Percentiles rank a stretch among this genome's conserved stretches.
These are phyloP conservation scores for Myxozyma sirexii DNA, from an alignment of 805 yeast genomes.

Conservation along the genomic window DNA sequence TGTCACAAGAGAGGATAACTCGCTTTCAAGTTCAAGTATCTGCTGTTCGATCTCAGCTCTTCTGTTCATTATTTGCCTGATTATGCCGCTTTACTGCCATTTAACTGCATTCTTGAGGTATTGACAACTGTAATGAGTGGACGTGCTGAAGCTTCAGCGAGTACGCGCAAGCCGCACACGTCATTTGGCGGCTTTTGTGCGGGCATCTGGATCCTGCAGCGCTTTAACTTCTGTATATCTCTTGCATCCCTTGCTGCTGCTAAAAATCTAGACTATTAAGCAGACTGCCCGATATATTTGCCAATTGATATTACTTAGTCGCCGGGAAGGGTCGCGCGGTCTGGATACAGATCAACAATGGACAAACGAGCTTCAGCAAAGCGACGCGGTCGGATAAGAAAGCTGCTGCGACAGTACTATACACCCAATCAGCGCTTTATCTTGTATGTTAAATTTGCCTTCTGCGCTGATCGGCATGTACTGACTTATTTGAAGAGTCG, in stretches of 20 bases:
- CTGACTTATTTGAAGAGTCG: neutral
- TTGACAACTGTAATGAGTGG: too few relatives aligned
- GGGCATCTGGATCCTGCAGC: neutral
- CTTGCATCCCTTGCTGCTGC: too few relatives aligned
- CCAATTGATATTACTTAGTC: too few relatives aligned
- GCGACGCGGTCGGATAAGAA: neutral
- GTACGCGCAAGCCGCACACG: neutral
- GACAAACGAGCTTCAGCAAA: neutral
- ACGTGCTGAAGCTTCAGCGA: neutral
- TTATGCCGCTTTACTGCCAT: too few relatives aligned
- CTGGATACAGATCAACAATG: neutral
- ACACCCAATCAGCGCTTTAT: constrained; percentile 4
- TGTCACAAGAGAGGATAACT: neutral
- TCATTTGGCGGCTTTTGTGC: neutral
- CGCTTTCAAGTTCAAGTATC: neutral
- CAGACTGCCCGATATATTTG: too few relatives aligned
- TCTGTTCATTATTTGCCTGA: neutral
- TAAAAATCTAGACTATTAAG: too few relatives aligned
- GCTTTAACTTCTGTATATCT: too few relatives aligned
- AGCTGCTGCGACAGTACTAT: constrained; percentile 3
- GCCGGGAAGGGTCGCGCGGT: too few relatives aligned
- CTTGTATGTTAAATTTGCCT: neutral
- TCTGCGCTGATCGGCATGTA: neutral
- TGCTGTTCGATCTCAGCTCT: constrained; percentile 2
- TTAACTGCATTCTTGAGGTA: too few relatives aligned